Percentiles rank a stretch among this genome's conserved stretches.
These are phyloP conservation scores for Pythium monospermum DNA, from an alignment of 352 stramenopile species.

Conservation along the genomic window DNA sequence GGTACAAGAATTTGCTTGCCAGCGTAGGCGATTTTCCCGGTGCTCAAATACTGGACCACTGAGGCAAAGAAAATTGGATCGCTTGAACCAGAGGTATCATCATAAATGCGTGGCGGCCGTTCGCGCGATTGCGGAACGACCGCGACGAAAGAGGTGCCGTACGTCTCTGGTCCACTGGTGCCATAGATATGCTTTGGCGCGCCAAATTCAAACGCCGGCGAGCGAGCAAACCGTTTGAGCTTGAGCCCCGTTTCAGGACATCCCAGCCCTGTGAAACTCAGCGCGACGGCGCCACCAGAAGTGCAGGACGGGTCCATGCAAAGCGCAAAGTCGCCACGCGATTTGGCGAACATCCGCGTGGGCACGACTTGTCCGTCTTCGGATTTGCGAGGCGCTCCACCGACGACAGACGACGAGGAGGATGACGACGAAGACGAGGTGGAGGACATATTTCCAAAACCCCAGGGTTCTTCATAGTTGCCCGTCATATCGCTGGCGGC, in stretches of 20 bases:
- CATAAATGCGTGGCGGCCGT: not conserved
- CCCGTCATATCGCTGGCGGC: not conserved
- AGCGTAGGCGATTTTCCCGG: not conserved
- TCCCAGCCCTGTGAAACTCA: slow-evolving; percentile 5
- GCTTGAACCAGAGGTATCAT: not conserved
- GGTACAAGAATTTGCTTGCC: not conserved
- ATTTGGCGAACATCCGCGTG: not conserved
- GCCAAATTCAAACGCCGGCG: slow-evolving; percentile 3
- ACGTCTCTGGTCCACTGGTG: not conserved
- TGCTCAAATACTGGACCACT: not conserved
- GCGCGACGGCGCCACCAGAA: not conserved
- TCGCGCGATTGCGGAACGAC: not conserved
- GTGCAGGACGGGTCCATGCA: slow-evolving; percentile 4
- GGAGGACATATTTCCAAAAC: not conserved
- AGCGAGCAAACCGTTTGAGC: not conserved
- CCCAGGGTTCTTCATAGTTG: not conserved
- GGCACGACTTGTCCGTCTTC: not conserved
- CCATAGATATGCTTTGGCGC: not conserved
- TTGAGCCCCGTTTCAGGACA: too few relatives aligned
- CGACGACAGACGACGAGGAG: not conserved
- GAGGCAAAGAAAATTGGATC: not conserved
- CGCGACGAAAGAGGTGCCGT: not conserved
- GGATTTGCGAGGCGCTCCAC: not conserved
- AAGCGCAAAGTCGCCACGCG: slow-evolving; percentile 1
- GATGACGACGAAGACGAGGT: not conserved